These are phyloP conservation scores for Firmiana major DNA, from an alignment of 345 rosid species.

Conservation along the genomic window DNA sequence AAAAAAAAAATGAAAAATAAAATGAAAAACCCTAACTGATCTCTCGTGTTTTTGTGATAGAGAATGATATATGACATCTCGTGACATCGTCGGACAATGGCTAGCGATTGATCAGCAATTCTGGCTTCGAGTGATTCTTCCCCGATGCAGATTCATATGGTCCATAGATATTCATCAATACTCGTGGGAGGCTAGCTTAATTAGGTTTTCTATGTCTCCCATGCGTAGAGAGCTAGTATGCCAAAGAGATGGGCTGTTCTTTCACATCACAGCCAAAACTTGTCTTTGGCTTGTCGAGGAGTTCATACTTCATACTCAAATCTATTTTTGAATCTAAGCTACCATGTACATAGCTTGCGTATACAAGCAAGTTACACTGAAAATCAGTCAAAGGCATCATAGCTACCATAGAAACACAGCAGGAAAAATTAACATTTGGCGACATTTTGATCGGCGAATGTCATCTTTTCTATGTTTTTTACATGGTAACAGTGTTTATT, in stretches of 20 bases:
- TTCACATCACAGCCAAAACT: not conserved
- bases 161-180: not conserved
- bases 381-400: too few species aligned
- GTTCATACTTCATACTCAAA: too few species aligned
- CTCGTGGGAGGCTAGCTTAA: not conserved
- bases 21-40: not conserved
- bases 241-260: not conserved
- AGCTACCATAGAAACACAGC: too few species aligned
- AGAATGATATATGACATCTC: conserved; percentile 21
- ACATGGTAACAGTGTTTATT: too few species aligned
- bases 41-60: conserved; percentile 5
- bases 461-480: too few species aligned
- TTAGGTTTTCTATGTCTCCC: not conserved
- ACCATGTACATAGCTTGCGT: too few species aligned
- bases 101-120: not conserved
- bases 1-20: not conserved
- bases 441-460: too few species aligned
- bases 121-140: not conserved
- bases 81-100: conserved; percentile 32
- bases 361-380: too few species aligned
- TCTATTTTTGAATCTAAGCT: too few species aligned
- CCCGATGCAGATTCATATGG: not conserved
- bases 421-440: too few species aligned
- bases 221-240: not conserved
- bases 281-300: not conserved